These are phyloP conservation scores for Warburgia ugandensis DNA, from an alignment of 164 flowering plant species.

Conservation along the genomic window DNA sequence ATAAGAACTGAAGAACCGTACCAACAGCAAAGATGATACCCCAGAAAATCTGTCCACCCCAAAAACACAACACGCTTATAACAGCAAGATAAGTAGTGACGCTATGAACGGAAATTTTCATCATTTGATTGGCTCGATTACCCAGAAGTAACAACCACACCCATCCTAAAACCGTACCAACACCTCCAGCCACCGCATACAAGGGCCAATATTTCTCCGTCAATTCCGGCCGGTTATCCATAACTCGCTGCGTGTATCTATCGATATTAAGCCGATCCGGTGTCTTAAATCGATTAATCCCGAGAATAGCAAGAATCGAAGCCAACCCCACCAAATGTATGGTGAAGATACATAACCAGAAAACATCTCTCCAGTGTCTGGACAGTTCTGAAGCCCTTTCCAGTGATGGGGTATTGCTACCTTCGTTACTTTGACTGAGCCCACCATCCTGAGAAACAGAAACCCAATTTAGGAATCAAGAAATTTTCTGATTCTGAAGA, in stretches of 20 bases:
- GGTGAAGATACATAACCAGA: conserved; percentile 70
- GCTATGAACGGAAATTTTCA: conserved; percentile 86
- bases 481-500: not conserved
- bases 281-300: conserved; percentile 73
- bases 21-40: conserved; percentile 79
- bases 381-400: conserved; percentile 26
- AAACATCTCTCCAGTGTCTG: conserved; percentile 86
- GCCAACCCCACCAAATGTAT: conserved; percentile 64
- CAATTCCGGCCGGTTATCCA: conserved; percentile 42
- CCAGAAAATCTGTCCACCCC: conserved; percentile 82
- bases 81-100: conserved; percentile 91
- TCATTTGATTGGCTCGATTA: conserved; percentile 68
- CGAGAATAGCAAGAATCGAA: conserved; percentile 52
- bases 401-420: conserved; percentile 18
- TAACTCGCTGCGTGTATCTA: conserved; percentile 33
- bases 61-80: conserved; percentile 79
- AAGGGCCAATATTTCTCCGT: conserved; percentile 88
- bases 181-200: conserved; percentile 75
- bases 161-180: conserved; percentile 74
- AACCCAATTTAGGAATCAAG: too few species aligned
- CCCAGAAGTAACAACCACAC: conserved; percentile 79
- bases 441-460: conserved; percentile 34
- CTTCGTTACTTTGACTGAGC: conserved; percentile 32
- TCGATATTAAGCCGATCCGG: conserved; percentile 73
- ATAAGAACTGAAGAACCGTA: conserved; percentile 79